Conservation (phyloP, 2,329 filamentous ascomycete genomes). For the Cercospora brassicicola region DNA sequence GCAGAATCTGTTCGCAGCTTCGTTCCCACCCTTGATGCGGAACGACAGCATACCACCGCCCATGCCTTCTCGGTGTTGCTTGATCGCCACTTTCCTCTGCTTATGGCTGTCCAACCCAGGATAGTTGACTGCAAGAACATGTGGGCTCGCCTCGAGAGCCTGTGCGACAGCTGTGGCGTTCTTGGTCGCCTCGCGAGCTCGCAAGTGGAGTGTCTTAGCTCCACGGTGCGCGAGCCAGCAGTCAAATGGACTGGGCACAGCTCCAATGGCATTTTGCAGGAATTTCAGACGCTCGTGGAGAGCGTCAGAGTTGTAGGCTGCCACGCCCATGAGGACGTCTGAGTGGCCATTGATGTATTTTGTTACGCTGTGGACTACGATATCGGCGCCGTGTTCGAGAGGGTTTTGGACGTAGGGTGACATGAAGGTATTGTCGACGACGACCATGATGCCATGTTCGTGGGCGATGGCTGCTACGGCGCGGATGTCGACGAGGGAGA, state of each 20-base stretch:
- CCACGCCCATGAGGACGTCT: slow-evolving; percentile 96
- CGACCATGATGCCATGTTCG: slow-evolving; percentile 83
- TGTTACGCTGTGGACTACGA: slow-evolving; percentile 94
- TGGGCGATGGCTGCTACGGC: slow-evolving; percentile 82
- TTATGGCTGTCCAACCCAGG: slow-evolving; percentile 86
- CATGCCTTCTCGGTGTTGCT: slow-evolving; percentile 91
- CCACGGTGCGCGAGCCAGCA: slow-evolving; percentile 97
- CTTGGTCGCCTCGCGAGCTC: slow-evolving; percentile 76
- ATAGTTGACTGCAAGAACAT: slow-evolving; percentile 92
- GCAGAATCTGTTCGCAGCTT: slow-evolving; percentile 89
- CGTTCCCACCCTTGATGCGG: slow-evolving; percentile 82
- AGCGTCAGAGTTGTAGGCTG: slow-evolving; percentile 85
- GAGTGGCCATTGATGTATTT: slow-evolving; percentile 99
- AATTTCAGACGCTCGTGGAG: slow-evolving; percentile 78
- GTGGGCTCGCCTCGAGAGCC: slow-evolving; percentile 73
- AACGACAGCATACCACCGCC: slow-evolving; percentile 98
- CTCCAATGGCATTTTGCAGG: slow-evolving; percentile 95
- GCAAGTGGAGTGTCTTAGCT: slow-evolving; percentile 92
- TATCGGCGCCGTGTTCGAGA: slow-evolving; percentile 89
- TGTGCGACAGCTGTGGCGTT: slow-evolving; percentile 78
- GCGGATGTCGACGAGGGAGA: slow-evolving; percentile 88
- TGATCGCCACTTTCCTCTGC: slow-evolving; percentile 77
- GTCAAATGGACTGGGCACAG: slow-evolving; percentile 92
- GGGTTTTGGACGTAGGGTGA: slow-evolving; percentile 97
- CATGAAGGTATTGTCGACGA: slow-evolving; percentile 99